Conservation (phyloP, 2,329 filamentous ascomycete genomes). For the Zymoseptoria pseudotritici region DNA sequence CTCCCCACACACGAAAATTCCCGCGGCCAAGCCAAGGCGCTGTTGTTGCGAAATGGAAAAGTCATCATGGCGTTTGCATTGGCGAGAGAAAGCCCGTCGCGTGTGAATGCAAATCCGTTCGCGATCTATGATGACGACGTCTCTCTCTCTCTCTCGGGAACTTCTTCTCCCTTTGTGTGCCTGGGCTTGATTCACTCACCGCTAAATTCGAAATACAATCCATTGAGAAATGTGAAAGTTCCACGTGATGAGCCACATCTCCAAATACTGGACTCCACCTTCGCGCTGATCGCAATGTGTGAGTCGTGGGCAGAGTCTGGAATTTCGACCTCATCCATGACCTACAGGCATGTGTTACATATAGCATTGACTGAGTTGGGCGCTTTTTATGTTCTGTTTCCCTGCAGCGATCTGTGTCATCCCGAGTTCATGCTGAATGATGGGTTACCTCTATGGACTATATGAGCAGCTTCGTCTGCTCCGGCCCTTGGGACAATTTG, state of each 20-base stretch:
- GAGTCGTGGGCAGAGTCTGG: not conserved
- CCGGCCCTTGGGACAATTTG: no score
- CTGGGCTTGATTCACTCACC: not conserved
- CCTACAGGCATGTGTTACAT: no score
- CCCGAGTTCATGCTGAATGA: no score
- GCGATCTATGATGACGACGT: not conserved
- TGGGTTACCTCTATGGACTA: no score
- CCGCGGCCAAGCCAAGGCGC: no score
- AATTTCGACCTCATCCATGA: not conserved
- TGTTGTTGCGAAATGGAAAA: not conserved
- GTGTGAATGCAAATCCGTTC: not conserved
- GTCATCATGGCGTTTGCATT: not conserved
- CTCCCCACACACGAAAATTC: no score
- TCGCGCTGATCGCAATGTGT: not conserved
- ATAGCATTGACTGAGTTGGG: no score
- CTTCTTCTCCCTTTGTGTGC: not conserved
- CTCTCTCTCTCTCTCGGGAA: not conserved
- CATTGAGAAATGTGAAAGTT: not conserved
- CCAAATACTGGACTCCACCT: not conserved
- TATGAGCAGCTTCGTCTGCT: no score
- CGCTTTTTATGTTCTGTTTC: no score
- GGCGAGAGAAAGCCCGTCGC: no score
- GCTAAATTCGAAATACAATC: not conserved
- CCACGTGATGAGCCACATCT: not conserved
- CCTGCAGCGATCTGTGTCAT: no score